Evolutionary conservation across 2,329 filamentous ascomycete genomes (phyloP).

Genomic region (Claviceps capensis): DNA sequence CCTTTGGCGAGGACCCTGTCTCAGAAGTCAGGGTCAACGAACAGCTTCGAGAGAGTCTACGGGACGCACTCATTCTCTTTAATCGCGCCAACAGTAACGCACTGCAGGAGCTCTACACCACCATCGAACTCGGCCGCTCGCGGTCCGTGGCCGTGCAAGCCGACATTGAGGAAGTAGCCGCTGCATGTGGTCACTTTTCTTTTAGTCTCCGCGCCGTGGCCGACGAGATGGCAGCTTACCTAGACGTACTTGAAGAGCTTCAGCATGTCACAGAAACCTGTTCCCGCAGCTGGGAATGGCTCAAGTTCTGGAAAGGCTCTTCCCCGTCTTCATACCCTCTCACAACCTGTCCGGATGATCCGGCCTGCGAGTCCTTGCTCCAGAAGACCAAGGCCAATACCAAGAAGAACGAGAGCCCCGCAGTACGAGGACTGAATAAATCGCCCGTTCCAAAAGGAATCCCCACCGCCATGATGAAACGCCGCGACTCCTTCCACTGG

Average conservation of each 20-base stretch:
- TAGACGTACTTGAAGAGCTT: slow-evolving; percentile 75
- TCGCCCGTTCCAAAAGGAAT: slow-evolving; percentile 43
- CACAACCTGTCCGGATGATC: slow-evolving; percentile 17
- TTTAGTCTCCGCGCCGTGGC: slow-evolving; percentile 85
- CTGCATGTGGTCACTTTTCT: slow-evolving; percentile 94
- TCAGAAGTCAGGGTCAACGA: slow-evolving; percentile 63
- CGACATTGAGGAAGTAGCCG: slow-evolving; percentile 92
- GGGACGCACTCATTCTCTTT: slow-evolving; percentile 70
- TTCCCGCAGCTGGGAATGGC: slow-evolving; percentile 65
- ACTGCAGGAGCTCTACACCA: slow-evolving; percentile 65
- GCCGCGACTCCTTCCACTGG: slow-evolving; percentile 42
- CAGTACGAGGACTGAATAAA: slow-evolving; percentile 30
- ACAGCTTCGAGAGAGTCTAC: slow-evolving; percentile 66
- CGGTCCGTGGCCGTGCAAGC: slow-evolving; percentile 66
- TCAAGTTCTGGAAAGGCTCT: slow-evolving; percentile 55
- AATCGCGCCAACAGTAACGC: slow-evolving; percentile 62
- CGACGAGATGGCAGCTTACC: slow-evolving; percentile 71
- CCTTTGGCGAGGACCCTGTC: slow-evolving; percentile 57
- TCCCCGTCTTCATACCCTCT: neutral
- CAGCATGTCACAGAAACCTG: slow-evolving; percentile 55
- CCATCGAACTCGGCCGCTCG: slow-evolving; percentile 56
- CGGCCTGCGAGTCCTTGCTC: slow-evolving; percentile 29
- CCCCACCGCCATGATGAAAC: slow-evolving; percentile 36
- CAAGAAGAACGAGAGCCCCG: slow-evolving; percentile 20
- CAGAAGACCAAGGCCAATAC: slow-evolving; percentile 17